Base-by-base conservation (phyloP, 2,329 filamentous ascomycete genomes). In the Hymenotorrendiella dingleyae region DNA sequence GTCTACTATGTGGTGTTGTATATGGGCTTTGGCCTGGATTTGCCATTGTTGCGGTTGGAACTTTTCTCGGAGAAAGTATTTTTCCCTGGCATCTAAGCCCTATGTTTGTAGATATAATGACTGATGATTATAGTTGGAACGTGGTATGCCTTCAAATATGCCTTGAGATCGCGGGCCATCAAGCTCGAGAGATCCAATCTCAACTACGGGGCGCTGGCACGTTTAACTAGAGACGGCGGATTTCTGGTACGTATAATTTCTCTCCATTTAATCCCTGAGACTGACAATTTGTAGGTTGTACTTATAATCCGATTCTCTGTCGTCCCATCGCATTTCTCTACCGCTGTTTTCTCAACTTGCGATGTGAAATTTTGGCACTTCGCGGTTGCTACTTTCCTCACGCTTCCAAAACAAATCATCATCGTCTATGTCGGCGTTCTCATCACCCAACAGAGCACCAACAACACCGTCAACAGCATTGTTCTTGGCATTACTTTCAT, bases 281-380 rank as follows among this genome's bases (percentile, higher is more conserved):
- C 46, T 46, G 16, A 36, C 34, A 14, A 11, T 26, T 12, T 9
- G 7, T 26, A 64, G 63, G 62, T 67, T 35, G 61, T 67, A 17
- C 60, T 68, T 37, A 52, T 67, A 12, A 65, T 68, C 38, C 64
- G 66, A 21, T 62, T 67, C 39, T 67, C 64, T 32, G 56, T 65
- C 26, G 61, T 68, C 21, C 65, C 65, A 11, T 63, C 64, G 9
- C 65, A 68, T 49, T 64, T 68, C 51, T 65, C 63, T 4, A 68
- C 65, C 2, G 65, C 65, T n/a, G 64, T 68, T 21, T 68, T 68
- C 46, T 63, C 65, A 8, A 66, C 64, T 21, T 67, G 64, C 54
- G 62, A 65, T 42, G 64, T 68, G 27, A 62, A 60, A 35, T 68
- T 68, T 53, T 66, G 64, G 63, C 51, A 60, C 40, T 68, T 65